Evolutionary conservation across 108 stramenopile genomes (phyloP), one percentile per base, ranked within the genome.

Genomic region (Schizochytrium sp.): DNA sequence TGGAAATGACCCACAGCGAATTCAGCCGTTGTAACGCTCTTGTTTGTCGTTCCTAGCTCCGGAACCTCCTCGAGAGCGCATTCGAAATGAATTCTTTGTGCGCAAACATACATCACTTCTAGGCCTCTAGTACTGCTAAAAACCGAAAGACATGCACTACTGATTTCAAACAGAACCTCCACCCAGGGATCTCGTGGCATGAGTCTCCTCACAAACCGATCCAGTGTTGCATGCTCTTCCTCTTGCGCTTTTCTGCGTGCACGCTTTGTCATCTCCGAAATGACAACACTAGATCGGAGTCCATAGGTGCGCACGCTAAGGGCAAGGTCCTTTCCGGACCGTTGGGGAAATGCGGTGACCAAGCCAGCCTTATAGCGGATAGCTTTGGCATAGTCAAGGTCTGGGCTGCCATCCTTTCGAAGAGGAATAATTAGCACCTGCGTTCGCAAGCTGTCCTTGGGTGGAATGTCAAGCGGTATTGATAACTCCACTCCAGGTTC

Each of bases 391-490:
- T n/a, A 69, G 15, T 69, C 64, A 38, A 69, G 5, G n/a, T 69
- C 64, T 8, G 41, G 64, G 17, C 41, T 42, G 12, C 64, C 64
- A n/a, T 69, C 64, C n/a, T 69, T 42, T 38, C 64, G 64, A 0
- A 69, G 64, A 8, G 64, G 64, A 2, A 69, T 69, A 42, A 69
- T 15, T 38, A 69, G 64, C 40, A 69, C 44, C 41, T 69, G 64
- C 64, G 64, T 69, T 42, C 64, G 64, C 15, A 69, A 69, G 12
- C 64, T 42, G 40, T 83, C 73, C n/a, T 83, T 40, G 19, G 73
- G 73, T 19, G 46, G 45, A 46, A 44, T 46, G 46, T 83, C 73
- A 0, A 53, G 73, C 1, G 73, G 73, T 0, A 83, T 46, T 4
- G 73, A 55, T 17, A 83, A 7, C 19, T 83, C 73, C 4, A 4